Evolutionary conservation across 2,329 filamentous ascomycete species (phyloP).

Genomic region (Emydomyces testavorans): DNA sequence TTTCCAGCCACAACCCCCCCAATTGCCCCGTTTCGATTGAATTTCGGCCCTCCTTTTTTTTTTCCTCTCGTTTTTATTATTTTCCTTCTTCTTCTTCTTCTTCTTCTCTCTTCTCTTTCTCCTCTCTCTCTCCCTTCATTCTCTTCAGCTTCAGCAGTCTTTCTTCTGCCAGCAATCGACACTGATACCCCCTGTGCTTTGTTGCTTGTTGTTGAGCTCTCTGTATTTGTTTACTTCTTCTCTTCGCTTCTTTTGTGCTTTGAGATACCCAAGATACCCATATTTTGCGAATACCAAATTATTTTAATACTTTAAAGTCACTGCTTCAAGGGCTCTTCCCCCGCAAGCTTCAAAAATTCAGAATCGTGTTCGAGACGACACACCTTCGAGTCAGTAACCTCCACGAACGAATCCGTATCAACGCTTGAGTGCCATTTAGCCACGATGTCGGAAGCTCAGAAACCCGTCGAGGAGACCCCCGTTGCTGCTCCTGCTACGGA

Average conservation of each 20-base stretch:
- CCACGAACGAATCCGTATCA: slow-evolving; percentile 21
- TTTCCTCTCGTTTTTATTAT: no score
- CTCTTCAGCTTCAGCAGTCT: slow-evolving; percentile 18
- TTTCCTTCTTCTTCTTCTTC: slow-evolving; percentile 20
- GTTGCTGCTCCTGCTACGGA: slow-evolving; percentile 28
- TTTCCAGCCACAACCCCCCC: slow-evolving; percentile 5
- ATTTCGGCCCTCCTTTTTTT: slow-evolving; percentile 14
- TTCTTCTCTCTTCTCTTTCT: slow-evolving; percentile 18
- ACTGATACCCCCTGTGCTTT: slow-evolving; percentile 33
- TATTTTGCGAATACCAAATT: slow-evolving; percentile 12
- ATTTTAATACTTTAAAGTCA: slow-evolving; percentile 8
- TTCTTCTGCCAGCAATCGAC: slow-evolving; percentile 17
- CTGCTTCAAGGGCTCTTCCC: neutral
- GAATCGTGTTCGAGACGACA: neutral
- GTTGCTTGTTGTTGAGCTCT: slow-evolving; percentile 24
- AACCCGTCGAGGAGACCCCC: slow-evolving; percentile 53
- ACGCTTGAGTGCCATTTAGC: slow-evolving; percentile 25
- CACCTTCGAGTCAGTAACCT: slow-evolving; percentile 2
- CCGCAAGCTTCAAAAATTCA: neutral
- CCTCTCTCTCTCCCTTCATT: slow-evolving; percentile 18
- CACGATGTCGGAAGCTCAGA: slow-evolving; percentile 59
- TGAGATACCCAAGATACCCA: slow-evolving; percentile 25
- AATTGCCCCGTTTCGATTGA: slow-evolving; percentile 19
- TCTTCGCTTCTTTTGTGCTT: slow-evolving; percentile 23
- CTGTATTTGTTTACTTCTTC: slow-evolving; percentile 14